A percentile compares a stretch with the other conserved stretches of the same genome.
These are phyloP conservation scores for Adansonia rubrostipa DNA, from an alignment of 441 rosid species.

Conservation along the genomic window DNA sequence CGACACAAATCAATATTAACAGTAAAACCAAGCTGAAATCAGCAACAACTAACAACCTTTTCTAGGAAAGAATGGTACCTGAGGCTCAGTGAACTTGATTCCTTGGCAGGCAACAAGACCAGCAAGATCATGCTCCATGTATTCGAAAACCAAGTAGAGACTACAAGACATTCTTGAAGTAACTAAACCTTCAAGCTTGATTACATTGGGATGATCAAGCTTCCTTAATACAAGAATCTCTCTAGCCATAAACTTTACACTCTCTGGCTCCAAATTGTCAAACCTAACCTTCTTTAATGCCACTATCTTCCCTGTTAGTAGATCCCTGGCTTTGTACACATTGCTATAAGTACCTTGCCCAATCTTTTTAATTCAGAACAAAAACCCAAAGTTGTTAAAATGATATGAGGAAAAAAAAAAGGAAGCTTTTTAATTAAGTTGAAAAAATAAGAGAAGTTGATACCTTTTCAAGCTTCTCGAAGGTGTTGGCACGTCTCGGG, in stretches of 20 bases:
- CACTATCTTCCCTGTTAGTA: constrained; percentile 73
- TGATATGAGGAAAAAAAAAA: neutral
- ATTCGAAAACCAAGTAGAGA: constrained; percentile 83
- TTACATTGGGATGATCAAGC: constrained; percentile 82
- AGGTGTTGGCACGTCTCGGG: constrained; percentile 81
- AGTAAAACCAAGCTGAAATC: neutral
- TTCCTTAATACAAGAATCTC: constrained; percentile 76
- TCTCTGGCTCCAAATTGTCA: constrained; percentile 85
- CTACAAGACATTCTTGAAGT: constrained; percentile 85
- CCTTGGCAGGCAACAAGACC: constrained; percentile 71
- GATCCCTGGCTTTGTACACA: constrained; percentile 88
- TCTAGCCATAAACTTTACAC: constrained; percentile 92
- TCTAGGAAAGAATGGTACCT: constrained; percentile 46
- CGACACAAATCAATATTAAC: constrained; percentile 14
- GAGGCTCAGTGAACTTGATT: constrained; percentile 76
- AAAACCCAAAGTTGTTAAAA: neutral
- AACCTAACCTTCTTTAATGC: constrained; percentile 93
- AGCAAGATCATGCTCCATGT: constrained; percentile 90
- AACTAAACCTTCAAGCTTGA: constrained; percentile 84
- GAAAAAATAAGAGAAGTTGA: neutral
- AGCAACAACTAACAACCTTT: neutral
- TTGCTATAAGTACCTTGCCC: constrained; percentile 94
- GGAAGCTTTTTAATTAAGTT: neutral
- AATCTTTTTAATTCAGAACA: constrained; percentile 44
- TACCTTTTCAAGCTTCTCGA: constrained; percentile 90